A percentile compares a stretch with the other conserved stretches of the same genome.
Conservation (phyloP, 495 filamentous ascomycete species). For the Neurospora tetraspora region DNA sequence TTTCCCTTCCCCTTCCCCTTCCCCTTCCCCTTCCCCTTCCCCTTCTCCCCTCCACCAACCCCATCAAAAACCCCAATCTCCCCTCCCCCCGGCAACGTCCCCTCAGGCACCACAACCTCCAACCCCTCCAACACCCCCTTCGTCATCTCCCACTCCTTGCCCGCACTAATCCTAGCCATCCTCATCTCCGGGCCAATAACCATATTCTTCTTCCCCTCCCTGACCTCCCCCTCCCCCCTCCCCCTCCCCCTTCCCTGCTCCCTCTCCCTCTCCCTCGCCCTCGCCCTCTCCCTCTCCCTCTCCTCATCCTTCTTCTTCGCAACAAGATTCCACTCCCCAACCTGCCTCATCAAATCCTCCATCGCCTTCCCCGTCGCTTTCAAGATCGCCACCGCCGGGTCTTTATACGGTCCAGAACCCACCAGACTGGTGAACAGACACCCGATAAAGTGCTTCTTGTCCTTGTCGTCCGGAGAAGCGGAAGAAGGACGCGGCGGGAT, state of each 20-base stretch:
- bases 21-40: neutral
- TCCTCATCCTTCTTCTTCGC: neutral
- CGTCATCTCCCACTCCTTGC: constrained; percentile 15
- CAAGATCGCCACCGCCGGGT: constrained; percentile 11
- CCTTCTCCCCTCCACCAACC: neutral
- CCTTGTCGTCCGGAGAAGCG: too few relatives aligned
- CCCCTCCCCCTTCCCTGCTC: neutral
- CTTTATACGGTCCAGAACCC: neutral
- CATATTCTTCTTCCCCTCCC: neutral
- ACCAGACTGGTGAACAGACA: constrained; percentile 4
- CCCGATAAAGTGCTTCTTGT: constrained; percentile 15
- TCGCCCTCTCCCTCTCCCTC: neutral
- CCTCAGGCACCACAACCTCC: neutral
- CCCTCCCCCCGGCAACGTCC: neutral
- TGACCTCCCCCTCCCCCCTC: neutral
- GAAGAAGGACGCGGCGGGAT: constrained; percentile 11
- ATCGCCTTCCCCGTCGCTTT: constrained; percentile 10
- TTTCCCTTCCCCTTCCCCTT: neutral
- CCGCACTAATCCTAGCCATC: constrained; percentile 20
- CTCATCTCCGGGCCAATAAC: constrained; percentile 7
- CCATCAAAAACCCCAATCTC: neutral
- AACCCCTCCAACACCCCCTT: constrained; percentile 2
- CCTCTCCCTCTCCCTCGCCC: neutral
- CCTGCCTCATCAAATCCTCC: constrained; percentile 13
- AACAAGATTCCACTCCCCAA: neutral